A percentile compares a stretch with the other conserved stretches of the same genome.
These are phyloP conservation scores for Microthlaspi erraticum DNA, from an alignment of 345 rosid species.

Conservation along the genomic window DNA sequence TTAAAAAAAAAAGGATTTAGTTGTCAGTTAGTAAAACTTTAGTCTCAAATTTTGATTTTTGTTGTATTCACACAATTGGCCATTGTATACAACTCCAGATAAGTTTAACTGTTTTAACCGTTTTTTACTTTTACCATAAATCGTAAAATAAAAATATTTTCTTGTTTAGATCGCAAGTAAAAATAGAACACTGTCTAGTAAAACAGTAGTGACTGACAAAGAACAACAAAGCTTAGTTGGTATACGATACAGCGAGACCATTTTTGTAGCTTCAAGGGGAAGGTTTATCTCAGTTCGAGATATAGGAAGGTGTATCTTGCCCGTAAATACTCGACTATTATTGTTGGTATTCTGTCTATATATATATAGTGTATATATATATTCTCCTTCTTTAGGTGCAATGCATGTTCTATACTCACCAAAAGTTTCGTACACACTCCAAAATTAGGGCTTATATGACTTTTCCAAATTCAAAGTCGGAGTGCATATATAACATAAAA, in stretches of 20 bases:
- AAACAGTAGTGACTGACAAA: conserved; percentile 4
- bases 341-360: conserved; percentile 14
- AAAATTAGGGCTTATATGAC: conserved; percentile 24
- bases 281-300: conserved; percentile 28
- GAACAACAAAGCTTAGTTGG: background rate
- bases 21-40: background rate
- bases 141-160: background rate
- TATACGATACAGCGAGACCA: background rate
- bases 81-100: background rate
- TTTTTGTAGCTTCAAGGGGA: conserved; percentile 32
- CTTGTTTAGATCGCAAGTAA: background rate
- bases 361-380: background rate
- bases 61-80: background rate
- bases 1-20: background rate
- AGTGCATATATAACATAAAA: background rate
- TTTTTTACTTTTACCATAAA: background rate
- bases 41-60: background rate
- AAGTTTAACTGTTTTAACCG: background rate
- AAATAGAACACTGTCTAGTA: conserved; percentile 4
- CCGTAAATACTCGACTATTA: conserved; percentile 28
- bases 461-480: conserved; percentile 12
- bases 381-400: conserved; percentile 23
- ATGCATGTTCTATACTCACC: conserved; percentile 7
- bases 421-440: conserved; percentile 15
- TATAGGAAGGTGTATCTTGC: conserved; percentile 29